Evolutionary conservation across 495 filamentous ascomycete species (phyloP), one percentile per base, ranked within the genome.

Genomic region (Penicillium canariense): DNA sequence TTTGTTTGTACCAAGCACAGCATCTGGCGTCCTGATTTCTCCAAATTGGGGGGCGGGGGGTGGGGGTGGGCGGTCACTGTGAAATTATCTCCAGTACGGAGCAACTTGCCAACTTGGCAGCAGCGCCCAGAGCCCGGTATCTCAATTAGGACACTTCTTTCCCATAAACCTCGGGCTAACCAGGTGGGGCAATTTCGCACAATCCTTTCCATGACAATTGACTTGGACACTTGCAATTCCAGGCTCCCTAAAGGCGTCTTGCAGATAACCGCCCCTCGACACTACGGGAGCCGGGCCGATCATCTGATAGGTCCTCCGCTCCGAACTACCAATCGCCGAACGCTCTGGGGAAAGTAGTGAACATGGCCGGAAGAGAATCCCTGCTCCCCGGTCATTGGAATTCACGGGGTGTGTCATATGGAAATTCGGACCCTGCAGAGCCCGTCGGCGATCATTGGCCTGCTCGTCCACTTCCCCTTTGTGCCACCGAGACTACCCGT

Each of bases 261-360:
- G 28, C 4, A 23, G n/a, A 9, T 5, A 31, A 1, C 15, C 8
- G 5, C 26, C 31, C 35, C n/a, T 32, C 14, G 31, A 43, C 23
- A 26, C 12, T 10, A 42, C 35, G n/a, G 27, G 49, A 30, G 27
- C 23, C 23, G 28, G 20, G 52, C 5, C 48, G 48, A 40, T 50
- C 46, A 42, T 46, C 20, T 60, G 47, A 61, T 65, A 65, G 62
- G 62, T 40, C 39, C 20, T 20, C 39, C 4, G 25, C 52, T 32
- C 62, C 59, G 62, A 65, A 35, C 35, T 55, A 55, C 56, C 50
- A 40, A 61, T 52, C 36, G 31, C 58, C 52, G 49, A 57, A 51
- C 46, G 22, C 43, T 51, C 48, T 46, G 52, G 52, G 54, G 59
- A 50, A 48, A 17, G 48, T 12, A 31, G n/a, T 22, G 32, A n/a